Evolutionary conservation across 75 land plant species (phyloP), one percentile per base, ranked within the genome.

Genomic region (Chamaecyparis obtusa): DNA sequence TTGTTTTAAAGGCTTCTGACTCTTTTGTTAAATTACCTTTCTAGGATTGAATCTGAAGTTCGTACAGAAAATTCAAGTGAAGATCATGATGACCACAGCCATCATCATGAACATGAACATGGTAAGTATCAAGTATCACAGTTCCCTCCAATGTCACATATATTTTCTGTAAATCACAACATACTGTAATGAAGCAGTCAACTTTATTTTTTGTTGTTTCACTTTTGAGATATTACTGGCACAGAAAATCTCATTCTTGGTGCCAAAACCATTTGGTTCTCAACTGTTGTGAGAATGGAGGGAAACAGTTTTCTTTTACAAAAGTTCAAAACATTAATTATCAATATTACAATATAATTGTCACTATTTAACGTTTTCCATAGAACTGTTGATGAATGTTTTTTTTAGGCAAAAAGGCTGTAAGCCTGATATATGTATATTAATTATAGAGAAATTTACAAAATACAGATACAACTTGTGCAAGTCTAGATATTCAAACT

Each of bases 11-110:
- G 85, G 27, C 32, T 56, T 48, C 16, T 55, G 76, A 32, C 32
- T 36, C 33, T 2, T 84, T 55, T 24, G n/a, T 54, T 36, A 55
- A 55, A 54, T 86, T 7, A 75, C 43, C 35, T 71, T 88, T 49
- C 51, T 90, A 95, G 96, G 90, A 93, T 95, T 79, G 96, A 95
- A 87, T 90, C 91, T 88, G 91, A 88, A 83, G 92, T 93, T 11
- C 88, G 85, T 85, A 77, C 89, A 88, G 94, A 92, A 90, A 86
- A 39, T 71, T 89, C 87, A 75, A 85, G 89, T 56, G 95, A 92
- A 33, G 93, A 89, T 67, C 93, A 92, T 83, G 86, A 86, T 32
- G 85, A 85, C n/a, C 94, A 95, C 88, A 91, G 88, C 69, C 93
- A 93, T 49, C 79, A 90, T 64, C 93, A 94, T 87, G 86, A 91